Evolutionary conservation across 352 stramenopile species (phyloP), one percentile per base, ranked within the genome.

Genomic region (Plasmopara viticola): DNA sequence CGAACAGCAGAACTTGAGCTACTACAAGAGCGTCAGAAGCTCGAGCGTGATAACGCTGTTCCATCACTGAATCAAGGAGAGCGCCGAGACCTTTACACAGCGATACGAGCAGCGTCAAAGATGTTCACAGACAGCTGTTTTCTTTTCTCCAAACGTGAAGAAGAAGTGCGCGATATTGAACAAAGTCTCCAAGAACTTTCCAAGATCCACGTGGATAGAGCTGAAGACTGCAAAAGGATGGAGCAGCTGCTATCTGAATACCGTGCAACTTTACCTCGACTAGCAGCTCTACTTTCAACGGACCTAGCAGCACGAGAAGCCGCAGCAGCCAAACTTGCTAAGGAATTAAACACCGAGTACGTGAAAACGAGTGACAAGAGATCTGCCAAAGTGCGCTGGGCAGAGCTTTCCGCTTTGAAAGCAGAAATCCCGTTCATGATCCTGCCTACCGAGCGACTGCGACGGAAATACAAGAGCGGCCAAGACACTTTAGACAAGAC

Each of bases 381-480:
- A 41, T 80, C 74, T 1, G 60, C 66, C n/a, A 84, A 78, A 33
- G 74, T 87, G 30, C 65, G 72, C 4, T 92, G 78, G 81, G 72
- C 76, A 0, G 81, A 90, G 35, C 34, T 92, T 6, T 82, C 78
- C 4, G 81, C 78, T 4, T 78, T 90, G 62, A 87, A 86, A 48
- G 67, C 77, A 9, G 86, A 82, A 48, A 48, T 92, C 8, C 78
- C 78, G 4, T 90, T 77, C 4, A 86, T 88, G 70, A 86, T 92
- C 67, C 87, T 78, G 9, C 72, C 78, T 0, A 76, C 78, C 0
- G 76, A 92, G 51, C 62, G 77, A 12, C 53, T 92, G 17, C 66
- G 81, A 4, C 74, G 81, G 8, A 92, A 92, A 42, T 92, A 92
- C 74, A 92, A 87, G 48, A 88, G 84, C 51, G 73, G 66, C 3